phyloP scores from a whole-genome alignment of 805 yeast genomes.

The Metschnikowia santaceciliae region DNA sequence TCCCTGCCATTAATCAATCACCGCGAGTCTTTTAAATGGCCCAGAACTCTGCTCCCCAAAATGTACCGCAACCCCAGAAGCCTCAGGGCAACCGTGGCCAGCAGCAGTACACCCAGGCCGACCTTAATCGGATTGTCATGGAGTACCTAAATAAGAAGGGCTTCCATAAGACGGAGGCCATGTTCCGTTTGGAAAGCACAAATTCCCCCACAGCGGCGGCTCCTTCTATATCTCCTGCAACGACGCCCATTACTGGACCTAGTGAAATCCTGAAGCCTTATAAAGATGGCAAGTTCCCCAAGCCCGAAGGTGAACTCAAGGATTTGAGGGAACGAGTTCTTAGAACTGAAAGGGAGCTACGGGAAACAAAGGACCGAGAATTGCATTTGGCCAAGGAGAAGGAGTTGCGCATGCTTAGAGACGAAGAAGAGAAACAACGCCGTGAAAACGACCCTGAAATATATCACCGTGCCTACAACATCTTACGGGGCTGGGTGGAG shows the following conservation, averaged over 20 bases:
- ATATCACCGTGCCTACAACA: conserved; percentile 74
- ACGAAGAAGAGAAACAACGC: conserved; percentile 41
- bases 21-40: conserved; percentile 8
- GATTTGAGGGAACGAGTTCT: conserved; percentile 34
- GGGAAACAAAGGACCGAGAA: conserved; percentile 38
- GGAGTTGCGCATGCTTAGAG: conserved; percentile 35
- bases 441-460: conserved; percentile 60
- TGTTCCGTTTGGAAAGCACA: conserved; percentile 81
- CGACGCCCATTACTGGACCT: conserved; percentile 31
- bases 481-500: conserved; percentile 85
- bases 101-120: conserved; percentile 70
- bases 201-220: conserved; percentile 52
- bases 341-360: conserved; percentile 34
- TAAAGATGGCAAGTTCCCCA: conserved; percentile 25
- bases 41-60: conserved; percentile 5
- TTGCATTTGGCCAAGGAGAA: conserved; percentile 35
- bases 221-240: conserved; percentile 48
- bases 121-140: conserved; percentile 84
- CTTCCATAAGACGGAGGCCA: conserved; percentile 88
- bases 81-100: conserved; percentile 14
- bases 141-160: conserved; percentile 94
- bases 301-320: conserved; percentile 30
- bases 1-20: conserved; percentile 2
- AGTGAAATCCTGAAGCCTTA: conserved; percentile 24
- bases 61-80: conserved; percentile 4